Evolutionary conservation across 495 filamentous ascomycete species (phyloP).

Genomic region (Daldinia bambusicola): DNA sequence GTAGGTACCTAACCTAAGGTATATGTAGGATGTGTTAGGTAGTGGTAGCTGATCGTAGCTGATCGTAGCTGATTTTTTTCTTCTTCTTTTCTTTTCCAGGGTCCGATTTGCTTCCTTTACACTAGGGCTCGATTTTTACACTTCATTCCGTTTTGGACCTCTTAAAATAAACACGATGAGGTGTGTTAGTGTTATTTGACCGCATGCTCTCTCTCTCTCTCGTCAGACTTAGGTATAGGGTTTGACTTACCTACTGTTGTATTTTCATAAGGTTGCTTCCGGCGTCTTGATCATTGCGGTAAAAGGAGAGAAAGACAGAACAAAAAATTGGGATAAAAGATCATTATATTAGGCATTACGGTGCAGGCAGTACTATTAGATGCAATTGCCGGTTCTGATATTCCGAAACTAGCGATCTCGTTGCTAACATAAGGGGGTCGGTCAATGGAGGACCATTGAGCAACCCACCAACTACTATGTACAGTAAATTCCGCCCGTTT

Average conservation of each 20-base stretch:
- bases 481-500: background rate
- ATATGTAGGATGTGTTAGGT: no score
- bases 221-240: background rate
- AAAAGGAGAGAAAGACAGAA: background rate
- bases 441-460: slow-evolving; percentile 2
- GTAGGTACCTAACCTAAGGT: no score
- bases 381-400: slow-evolving; percentile 11
- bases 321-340: background rate
- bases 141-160: background rate
- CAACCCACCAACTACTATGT: background rate
- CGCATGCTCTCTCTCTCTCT: background rate
- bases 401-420: background rate
- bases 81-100: background rate
- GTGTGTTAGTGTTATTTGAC: background rate
- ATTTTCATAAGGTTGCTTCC: background rate
- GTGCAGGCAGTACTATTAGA: slow-evolving; percentile 4
- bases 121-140: background rate
- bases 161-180: background rate
- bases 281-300: background rate
- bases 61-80: slow-evolving; percentile 6
- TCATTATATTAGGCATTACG: background rate
- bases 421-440: background rate
- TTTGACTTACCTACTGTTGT: background rate
- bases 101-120: background rate
- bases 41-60: no score